These are phyloP conservation scores for Alternaria panax DNA, from an alignment of 2,329 filamentous ascomycete genomes.

Conservation along the genomic window DNA sequence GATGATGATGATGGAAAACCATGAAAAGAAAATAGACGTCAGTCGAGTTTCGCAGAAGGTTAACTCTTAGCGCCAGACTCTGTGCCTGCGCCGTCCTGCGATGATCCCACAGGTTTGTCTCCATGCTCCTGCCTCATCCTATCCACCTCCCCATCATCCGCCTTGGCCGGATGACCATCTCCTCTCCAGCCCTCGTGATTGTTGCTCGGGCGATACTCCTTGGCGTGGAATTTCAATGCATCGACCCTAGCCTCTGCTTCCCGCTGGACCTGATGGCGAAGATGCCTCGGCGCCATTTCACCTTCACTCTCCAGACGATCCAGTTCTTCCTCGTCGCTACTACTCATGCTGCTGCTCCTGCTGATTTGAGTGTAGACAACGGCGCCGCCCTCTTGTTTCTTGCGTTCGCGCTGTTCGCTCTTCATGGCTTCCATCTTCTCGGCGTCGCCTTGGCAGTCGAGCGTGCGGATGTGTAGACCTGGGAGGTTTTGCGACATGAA, in stretches of 20 bases:
- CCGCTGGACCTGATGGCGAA: slow-evolving; percentile 40
- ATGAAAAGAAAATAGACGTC: background rate
- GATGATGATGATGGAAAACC: background rate
- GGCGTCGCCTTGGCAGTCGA: slow-evolving; percentile 77
- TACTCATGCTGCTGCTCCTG: slow-evolving; percentile 57
- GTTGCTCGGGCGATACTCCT: slow-evolving; percentile 30
- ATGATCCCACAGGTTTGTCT: background rate
- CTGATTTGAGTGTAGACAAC: slow-evolving; percentile 64
- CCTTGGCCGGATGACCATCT: slow-evolving; percentile 19
- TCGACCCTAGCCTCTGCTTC: slow-evolving; percentile 33
- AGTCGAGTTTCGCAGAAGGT: background rate
- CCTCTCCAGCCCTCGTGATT: slow-evolving; percentile 38
- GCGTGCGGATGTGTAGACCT: slow-evolving; percentile 74
- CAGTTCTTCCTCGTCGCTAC: slow-evolving; percentile 66
- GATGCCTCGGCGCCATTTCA: slow-evolving; percentile 30
- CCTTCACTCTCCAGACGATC: slow-evolving; percentile 48
- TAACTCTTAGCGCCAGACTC: slow-evolving; percentile 7
- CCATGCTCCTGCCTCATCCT: slow-evolving; percentile 3
- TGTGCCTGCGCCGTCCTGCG: background rate
- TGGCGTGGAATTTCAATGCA: slow-evolving; percentile 36
- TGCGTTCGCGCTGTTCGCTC: slow-evolving; percentile 73
- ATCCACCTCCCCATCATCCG: slow-evolving; percentile 23
- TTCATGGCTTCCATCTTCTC: slow-evolving; percentile 78
- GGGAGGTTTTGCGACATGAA: slow-evolving; percentile 79
- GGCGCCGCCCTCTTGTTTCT: slow-evolving; percentile 67